Base-by-base conservation (phyloP, 306 rosid genomes). In the Sindora glabra region DNA sequence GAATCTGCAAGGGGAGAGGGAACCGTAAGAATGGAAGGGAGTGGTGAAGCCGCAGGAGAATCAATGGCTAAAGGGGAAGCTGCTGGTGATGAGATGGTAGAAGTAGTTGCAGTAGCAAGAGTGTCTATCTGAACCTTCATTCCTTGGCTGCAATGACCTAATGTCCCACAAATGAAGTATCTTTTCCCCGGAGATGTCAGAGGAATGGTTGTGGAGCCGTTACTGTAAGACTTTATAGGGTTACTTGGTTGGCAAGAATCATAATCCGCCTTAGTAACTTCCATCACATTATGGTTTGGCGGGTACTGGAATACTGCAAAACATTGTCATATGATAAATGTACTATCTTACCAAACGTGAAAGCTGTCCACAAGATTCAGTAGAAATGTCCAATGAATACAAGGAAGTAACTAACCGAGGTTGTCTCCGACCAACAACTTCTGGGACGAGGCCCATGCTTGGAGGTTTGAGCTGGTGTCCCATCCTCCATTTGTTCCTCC, bases 151-250 rank as follows among this genome's bases (percentile, higher is more conserved):
- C 98, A 92, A 69, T 92, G 98, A 36, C 92, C 95, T 0, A 13
- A 0, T 27, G 73, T 36, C 29, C 92, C 96, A 78, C 98, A 92
- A 55, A 86, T 81, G 88, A 85, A 92, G 77, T 81, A 79, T 65
- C 92, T 81, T 62, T 83, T 86, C 12, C 90, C 94, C 27, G 81
- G 70, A 46, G 92, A 64, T 32, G 74, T 47, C 33, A 92, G 95
- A 56, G 86, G 62, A 47, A 92, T 68, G 37, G 63, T 72, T 32
- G 95, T 79, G 74, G 68, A 56, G 1, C 98, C 95, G 42, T 64
- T 83, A 34, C 1, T 83, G 82, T 74, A 78, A 19, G 83, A 59
- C 65, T 81, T 61, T 51, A 88, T 70, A 38, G 87, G 73, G 33
- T 54, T 88, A 18, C 64, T 76, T 72, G 70, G 62, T 46, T 53